phyloP scores from a whole-genome alignment of 2,329 filamentous ascomycete genomes.

The Lecanosticta acicola region DNA sequence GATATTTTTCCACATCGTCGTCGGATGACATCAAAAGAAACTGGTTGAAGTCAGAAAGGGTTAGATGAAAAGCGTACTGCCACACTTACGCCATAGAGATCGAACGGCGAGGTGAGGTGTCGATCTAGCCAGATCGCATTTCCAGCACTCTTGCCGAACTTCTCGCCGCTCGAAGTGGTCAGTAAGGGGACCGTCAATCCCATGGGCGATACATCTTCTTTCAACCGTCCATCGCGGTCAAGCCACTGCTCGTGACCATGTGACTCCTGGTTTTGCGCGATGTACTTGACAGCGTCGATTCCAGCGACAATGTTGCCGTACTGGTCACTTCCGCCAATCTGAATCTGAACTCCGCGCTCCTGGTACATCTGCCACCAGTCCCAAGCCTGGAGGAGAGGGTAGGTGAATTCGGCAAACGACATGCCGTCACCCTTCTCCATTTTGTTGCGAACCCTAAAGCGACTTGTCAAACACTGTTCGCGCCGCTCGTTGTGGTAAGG shows the following conservation, averaged over 20 bases:
- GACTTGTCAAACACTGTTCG: conserved; percentile 18
- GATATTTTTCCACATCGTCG: conserved; percentile 69
- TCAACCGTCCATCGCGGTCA: conserved; percentile 34
- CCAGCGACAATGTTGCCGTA: conserved; percentile 93
- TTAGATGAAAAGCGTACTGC: background rate
- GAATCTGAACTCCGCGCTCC: conserved; percentile 64
- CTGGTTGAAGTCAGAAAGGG: conserved; percentile 36
- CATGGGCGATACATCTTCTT: conserved; percentile 52
- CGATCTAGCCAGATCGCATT: conserved; percentile 91
- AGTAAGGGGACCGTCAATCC: conserved; percentile 89
- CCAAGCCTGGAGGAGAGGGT: conserved; percentile 90
- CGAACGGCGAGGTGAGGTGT: conserved; percentile 72
- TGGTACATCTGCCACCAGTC: conserved; percentile 90
- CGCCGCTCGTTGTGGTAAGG: conserved; percentile 1
- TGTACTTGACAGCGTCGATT: conserved; percentile 74
- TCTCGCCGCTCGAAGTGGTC: conserved; percentile 76
- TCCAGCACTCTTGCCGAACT: conserved; percentile 91
- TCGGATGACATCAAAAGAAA: conserved; percentile 84
- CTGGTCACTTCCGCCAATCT: conserved; percentile 93
- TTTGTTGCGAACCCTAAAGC: conserved; percentile 65
- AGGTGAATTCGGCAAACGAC: conserved; percentile 88
- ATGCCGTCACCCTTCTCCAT: conserved; percentile 84
- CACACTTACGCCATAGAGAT: conserved; percentile 64
- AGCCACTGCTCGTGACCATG: conserved; percentile 14
- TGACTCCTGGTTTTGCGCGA: conserved; percentile 47